Evolutionary conservation across 2,329 filamentous ascomycete species (phyloP).

Genomic region (Penicillium capsulatum): DNA sequence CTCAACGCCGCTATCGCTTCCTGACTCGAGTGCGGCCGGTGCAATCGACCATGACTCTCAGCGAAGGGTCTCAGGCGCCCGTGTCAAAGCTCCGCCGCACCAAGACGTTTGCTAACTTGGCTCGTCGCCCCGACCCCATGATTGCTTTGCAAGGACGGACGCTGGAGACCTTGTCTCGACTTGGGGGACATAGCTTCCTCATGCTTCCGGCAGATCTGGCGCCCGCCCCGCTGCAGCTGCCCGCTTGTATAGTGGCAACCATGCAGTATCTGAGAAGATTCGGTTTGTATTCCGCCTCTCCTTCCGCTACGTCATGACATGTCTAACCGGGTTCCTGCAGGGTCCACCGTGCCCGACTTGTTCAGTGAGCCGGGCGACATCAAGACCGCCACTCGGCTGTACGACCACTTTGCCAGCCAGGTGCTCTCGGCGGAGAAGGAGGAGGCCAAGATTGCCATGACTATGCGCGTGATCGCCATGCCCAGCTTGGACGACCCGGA

Average conservation of each 20-base stretch:
- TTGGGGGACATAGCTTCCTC: slow-evolving; percentile 43
- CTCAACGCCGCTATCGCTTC: slow-evolving; percentile 19
- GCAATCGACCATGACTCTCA: slow-evolving; percentile 32
- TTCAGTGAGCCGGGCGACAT: slow-evolving; percentile 37
- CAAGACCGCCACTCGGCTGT: slow-evolving; percentile 33
- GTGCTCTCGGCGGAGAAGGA: slow-evolving; percentile 37
- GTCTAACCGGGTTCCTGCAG: slow-evolving; percentile 13
- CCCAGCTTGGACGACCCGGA: slow-evolving; percentile 23
- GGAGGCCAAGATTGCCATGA: slow-evolving; percentile 32
- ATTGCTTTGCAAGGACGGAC: slow-evolving; percentile 34
- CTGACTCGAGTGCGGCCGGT: slow-evolving; percentile 33
- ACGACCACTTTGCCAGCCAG: slow-evolving; percentile 40
- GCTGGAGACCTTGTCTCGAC: slow-evolving; percentile 40
- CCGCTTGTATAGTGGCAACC: slow-evolving; percentile 44
- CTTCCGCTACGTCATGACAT: slow-evolving; percentile 5
- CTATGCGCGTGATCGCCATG: slow-evolving; percentile 32
- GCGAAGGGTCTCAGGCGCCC: slow-evolving; percentile 12
- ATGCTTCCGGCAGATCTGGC: slow-evolving; percentile 36
- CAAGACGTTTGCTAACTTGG: slow-evolving; percentile 37
- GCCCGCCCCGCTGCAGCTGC: slow-evolving; percentile 38
- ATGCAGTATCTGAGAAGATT: slow-evolving; percentile 31
- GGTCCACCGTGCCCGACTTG: slow-evolving; percentile 29
- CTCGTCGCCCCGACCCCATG: slow-evolving; percentile 26
- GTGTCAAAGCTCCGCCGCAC: slow-evolving; percentile 33
- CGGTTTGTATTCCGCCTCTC: slow-evolving; percentile 8